Conservation (phyloP, 768 basidiomycete species). For the Lactarius sanguifluus region DNA sequence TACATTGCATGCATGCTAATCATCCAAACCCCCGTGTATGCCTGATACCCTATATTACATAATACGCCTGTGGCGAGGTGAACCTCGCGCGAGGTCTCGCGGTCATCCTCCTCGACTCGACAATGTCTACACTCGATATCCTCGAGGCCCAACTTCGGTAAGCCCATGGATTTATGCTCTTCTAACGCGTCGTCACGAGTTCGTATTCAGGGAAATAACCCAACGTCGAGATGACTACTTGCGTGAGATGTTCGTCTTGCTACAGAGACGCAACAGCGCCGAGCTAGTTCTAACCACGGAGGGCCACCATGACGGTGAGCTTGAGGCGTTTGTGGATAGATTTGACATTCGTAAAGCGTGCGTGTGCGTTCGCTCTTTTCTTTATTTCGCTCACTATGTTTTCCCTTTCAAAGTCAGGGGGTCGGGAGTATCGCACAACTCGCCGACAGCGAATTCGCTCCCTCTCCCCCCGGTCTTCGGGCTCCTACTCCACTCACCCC, state of each 20-base stretch:
- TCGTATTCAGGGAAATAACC: constrained; percentile 52
- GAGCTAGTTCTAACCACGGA: constrained; percentile 44
- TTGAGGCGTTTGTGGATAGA: constrained; percentile 54
- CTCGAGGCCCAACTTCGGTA: constrained; percentile 28
- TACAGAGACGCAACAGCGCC: constrained; percentile 51
- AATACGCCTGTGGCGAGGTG: neutral
- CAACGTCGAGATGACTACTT: constrained; percentile 68
- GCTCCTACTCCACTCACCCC: constrained; percentile 18
- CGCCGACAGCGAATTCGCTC: constrained; percentile 31
- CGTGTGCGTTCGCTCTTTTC: constrained; percentile 30
- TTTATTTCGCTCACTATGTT: constrained; percentile 18
- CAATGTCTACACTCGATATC: constrained; percentile 15
- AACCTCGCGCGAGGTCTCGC: too few relatives aligned
- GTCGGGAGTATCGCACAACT: constrained; percentile 35
- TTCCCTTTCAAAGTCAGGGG: constrained; percentile 36
- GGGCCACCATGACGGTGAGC: constrained; percentile 40
- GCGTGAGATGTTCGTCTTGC: constrained; percentile 67
- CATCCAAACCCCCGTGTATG: constrained; percentile 24
- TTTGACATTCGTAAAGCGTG: constrained; percentile 57
- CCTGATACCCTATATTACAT: constrained; percentile 27
- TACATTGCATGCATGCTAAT: constrained; percentile 29
- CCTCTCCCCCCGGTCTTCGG: constrained; percentile 24
- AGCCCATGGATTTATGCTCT: neutral
- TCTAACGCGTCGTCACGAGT: neutral
- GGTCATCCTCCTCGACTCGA: neutral